Evolutionary conservation across 2,329 filamentous ascomycete genomes (phyloP), one percentile per base, ranked within the genome.

Genomic region (Macroventuria anomochaeta): DNA sequence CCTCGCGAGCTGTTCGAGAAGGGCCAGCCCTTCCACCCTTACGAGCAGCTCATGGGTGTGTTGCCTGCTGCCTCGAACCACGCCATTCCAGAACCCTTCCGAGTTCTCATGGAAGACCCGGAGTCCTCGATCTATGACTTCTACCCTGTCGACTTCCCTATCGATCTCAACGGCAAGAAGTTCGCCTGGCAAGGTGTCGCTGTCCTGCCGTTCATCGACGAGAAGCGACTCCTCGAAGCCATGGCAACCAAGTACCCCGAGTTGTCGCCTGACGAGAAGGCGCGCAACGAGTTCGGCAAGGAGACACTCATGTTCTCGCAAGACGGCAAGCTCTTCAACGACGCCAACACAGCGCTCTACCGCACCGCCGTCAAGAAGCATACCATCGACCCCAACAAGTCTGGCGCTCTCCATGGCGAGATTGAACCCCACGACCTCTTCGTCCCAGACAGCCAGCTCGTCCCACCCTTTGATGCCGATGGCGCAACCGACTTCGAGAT

Each of bases 21-120:
- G 74, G 93, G 93, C 47, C 18, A 10, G 85, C 82, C 41, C 90
- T 97, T 96, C 64, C 89, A 83, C 62, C 96, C 95, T 0, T 99
- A 96, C 70, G 95, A 99, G 76, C 95, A 99, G 75, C 81, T 99
- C 42, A 99, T 99, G 95, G 96, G 95, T 66, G 95, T 99, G 43
- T 83, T 99, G 69, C 95, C 95, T 13, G 93, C 95, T 4, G 91
- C 90, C 2, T 97, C 93, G 11, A 91, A 93, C 49, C 92, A 97
- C 73, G 90, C 93, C 13, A 87, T 99, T 39, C 95, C 95, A 0
- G 83, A 89, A 53, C 84, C 90, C 2, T 99, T 97, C 78, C 92
- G 96, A 69, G 83, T 88, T 49, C 82, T 99, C 15, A 99, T 99
- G 95, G 88, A 88, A 21, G 82, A 96, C 8, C 82, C 89, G 12